Conservation (phyloP, 495 filamentous ascomycete genomes). For the Hypoxylon perforatum region DNA sequence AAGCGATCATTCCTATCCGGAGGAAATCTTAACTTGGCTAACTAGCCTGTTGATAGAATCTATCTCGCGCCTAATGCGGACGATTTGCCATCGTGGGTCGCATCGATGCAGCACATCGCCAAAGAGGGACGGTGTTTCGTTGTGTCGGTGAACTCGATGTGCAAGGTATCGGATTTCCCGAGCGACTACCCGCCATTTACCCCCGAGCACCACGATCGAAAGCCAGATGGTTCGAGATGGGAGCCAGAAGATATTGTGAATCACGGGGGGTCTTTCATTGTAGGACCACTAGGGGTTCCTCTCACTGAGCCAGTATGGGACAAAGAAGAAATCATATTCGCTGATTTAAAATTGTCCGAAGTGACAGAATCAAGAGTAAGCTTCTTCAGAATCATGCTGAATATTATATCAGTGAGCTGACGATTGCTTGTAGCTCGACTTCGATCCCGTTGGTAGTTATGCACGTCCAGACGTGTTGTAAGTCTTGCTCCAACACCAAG, state of each 20-base stretch:
- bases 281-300: constrained; percentile 51
- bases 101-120: constrained; percentile 59
- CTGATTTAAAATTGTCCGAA: constrained; percentile 48
- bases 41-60: constrained; percentile 40
- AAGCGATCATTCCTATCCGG: constrained; percentile 10
- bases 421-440: constrained; percentile 48
- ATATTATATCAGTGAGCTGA: constrained; percentile 5
- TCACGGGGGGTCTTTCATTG: constrained; percentile 53
- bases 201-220: constrained; percentile 48
- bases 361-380: constrained; percentile 53
- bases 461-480: constrained; percentile 56
- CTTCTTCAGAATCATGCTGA: not conserved
- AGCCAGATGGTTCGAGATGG: constrained; percentile 53
- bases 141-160: constrained; percentile 53
- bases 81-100: constrained; percentile 53
- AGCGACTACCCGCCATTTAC: constrained; percentile 56
- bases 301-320: constrained; percentile 55
- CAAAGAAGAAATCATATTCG: constrained; percentile 53
- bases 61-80: constrained; percentile 56
- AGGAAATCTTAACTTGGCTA: constrained; percentile 3
- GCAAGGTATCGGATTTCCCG: constrained; percentile 56
- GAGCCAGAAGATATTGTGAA: constrained; percentile 51
- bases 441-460: constrained; percentile 56
- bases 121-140: constrained; percentile 58
- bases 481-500: constrained; percentile 26